Conservation (phyloP, 768 basidiomycete genomes). For the Russula earlei region DNA sequence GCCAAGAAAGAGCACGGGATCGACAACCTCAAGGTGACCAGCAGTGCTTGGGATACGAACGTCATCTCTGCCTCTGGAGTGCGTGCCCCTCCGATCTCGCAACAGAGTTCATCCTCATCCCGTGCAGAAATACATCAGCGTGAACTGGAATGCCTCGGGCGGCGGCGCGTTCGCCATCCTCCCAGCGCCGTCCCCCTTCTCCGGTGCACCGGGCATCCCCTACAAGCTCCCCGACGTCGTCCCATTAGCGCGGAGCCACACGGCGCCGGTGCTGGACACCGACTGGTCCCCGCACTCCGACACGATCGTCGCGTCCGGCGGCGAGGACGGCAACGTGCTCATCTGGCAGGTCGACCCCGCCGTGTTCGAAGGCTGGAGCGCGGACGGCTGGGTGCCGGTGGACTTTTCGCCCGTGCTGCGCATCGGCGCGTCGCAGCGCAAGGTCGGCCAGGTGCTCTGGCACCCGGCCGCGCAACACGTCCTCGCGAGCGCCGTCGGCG, state of each 20-base stretch:
- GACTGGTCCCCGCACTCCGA: slow-evolving; percentile 96
- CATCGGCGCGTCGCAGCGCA: slow-evolving; percentile 72
- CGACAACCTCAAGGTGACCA: slow-evolving; percentile 80
- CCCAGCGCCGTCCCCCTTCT: slow-evolving; percentile 71
- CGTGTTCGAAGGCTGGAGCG: slow-evolving; percentile 76
- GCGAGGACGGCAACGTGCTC: slow-evolving; percentile 89
- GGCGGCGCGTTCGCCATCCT: slow-evolving; percentile 94
- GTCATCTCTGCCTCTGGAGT: slow-evolving; percentile 78
- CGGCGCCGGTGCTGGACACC: slow-evolving; percentile 83
- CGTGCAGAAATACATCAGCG: slow-evolving; percentile 53
- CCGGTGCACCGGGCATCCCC: slow-evolving; percentile 44
- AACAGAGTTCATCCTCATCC: not conserved
- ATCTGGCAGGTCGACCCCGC: slow-evolving; percentile 75
- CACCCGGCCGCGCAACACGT: slow-evolving; percentile 87
- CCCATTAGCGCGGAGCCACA: slow-evolving; percentile 83
- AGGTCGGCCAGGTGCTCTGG: slow-evolving; percentile 90
- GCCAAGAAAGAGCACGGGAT: slow-evolving; percentile 75
- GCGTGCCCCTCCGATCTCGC: slow-evolving; percentile 24
- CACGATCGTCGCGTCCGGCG: slow-evolving; percentile 78
- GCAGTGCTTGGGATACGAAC: slow-evolving; percentile 95
- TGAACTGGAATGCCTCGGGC: slow-evolving; percentile 92
- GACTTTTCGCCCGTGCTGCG: slow-evolving; percentile 83
- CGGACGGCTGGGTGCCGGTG: slow-evolving; percentile 68
- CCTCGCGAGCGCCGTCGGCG: slow-evolving; percentile 73
- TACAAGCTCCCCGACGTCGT: slow-evolving; percentile 85